Evolutionary conservation across 2,329 filamentous ascomycete genomes (phyloP).

Genomic region (Teratosphaeria destructans): DNA sequence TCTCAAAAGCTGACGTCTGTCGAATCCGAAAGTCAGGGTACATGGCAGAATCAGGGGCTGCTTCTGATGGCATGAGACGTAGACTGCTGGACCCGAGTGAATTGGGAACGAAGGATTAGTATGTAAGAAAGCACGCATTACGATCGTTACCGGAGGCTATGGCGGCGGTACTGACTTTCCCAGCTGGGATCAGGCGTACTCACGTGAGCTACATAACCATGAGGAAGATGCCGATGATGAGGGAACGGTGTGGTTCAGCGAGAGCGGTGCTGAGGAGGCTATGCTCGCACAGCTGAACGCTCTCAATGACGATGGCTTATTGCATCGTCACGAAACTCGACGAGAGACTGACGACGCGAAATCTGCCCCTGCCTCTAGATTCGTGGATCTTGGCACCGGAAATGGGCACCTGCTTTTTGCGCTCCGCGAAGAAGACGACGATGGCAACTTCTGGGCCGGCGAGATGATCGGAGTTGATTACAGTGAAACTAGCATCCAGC

Average conservation of each 20-base stretch:
- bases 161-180: not conserved
- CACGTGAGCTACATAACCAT: slow-evolving; percentile 61
- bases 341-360: not conserved
- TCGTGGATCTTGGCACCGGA: slow-evolving; percentile 85
- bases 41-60: not conserved
- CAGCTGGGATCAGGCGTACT: slow-evolving; percentile 55
- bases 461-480: slow-evolving; percentile 83
- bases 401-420: slow-evolving; percentile 86
- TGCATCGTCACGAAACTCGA: slow-evolving; percentile 25
- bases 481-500: slow-evolving; percentile 59
- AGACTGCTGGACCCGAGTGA: slow-evolving; percentile 57
- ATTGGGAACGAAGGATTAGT: slow-evolving; percentile 90
- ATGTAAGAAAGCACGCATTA: slow-evolving; percentile 27
- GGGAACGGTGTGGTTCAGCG: slow-evolving; percentile 93
- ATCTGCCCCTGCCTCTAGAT: slow-evolving; percentile 35
- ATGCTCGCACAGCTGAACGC: slow-evolving; percentile 52
- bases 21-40: not conserved
- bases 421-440: slow-evolving; percentile 49
- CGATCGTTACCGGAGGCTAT: slow-evolving; percentile 1
- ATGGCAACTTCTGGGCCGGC: slow-evolving; percentile 47
- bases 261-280: slow-evolving; percentile 76
- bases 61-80: slow-evolving; percentile 1
- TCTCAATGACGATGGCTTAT: slow-evolving; percentile 42
- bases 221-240: slow-evolving; percentile 62
- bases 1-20: too few species aligned